Evolutionary conservation across 1,139 yeast species (phyloP).

Genomic region (Sugiyamaella pinicola): DNA sequence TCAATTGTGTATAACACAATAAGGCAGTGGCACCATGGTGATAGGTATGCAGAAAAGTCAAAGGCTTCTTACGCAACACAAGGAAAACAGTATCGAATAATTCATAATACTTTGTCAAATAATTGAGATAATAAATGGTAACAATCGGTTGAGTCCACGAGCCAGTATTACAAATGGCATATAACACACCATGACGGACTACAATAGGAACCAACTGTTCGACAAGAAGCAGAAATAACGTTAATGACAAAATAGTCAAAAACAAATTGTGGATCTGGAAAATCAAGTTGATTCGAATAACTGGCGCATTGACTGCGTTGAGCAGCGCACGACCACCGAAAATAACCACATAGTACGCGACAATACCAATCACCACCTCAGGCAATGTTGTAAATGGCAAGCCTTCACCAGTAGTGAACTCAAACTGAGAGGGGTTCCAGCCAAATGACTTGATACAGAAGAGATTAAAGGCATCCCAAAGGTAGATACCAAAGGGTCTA

Average conservation of each 20-base stretch:
- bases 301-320: constrained; percentile 53
- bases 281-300: constrained; percentile 70
- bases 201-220: constrained; percentile 90
- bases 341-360: constrained; percentile 72
- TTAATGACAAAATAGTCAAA: constrained; percentile 69
- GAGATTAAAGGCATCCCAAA: constrained; percentile 82
- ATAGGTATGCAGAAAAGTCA: constrained; percentile 86
- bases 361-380: constrained; percentile 63
- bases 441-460: constrained; percentile 16
- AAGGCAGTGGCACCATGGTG: constrained; percentile 99
- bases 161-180: constrained; percentile 76
- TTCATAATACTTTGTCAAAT: constrained; percentile 58
- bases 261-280: constrained; percentile 81
- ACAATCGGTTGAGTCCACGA: constrained; percentile 89
- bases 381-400: constrained; percentile 49
- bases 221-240: constrained; percentile 64
- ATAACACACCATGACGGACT: constrained; percentile 73
- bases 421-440: constrained; percentile 56
- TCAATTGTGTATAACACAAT: constrained; percentile 89
- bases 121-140: constrained; percentile 61
- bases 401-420: constrained; percentile 59
- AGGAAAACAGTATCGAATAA: constrained; percentile 89
- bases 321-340: constrained; percentile 77
- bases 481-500: constrained; percentile 83
- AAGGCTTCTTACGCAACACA: constrained; percentile 86